Evolutionary conservation across 495 filamentous ascomycete genomes (phyloP).

Genomic region (Astrothelium macrocarpum): DNA sequence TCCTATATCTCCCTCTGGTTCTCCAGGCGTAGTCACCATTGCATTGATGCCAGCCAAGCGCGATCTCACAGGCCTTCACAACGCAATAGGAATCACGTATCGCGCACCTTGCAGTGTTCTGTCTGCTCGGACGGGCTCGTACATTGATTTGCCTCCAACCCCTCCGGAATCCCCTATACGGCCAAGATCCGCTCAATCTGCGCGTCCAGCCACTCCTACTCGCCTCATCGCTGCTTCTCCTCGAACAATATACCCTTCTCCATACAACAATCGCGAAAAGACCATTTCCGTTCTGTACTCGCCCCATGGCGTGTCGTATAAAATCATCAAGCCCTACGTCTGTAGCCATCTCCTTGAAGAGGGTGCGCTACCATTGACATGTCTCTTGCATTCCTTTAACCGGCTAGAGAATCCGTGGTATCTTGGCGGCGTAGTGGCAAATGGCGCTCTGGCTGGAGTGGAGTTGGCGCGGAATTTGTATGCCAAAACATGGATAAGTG

Average conservation of each 20-base stretch:
- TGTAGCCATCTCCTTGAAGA: conserved; percentile 45
- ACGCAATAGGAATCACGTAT: conserved; percentile 63
- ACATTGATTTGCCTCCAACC: conserved; percentile 23
- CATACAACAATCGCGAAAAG: conserved; percentile 27
- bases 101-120: conserved; percentile 40
- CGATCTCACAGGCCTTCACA: conserved; percentile 53
- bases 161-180: conserved; percentile 21
- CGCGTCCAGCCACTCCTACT: conserved; percentile 8
- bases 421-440: conserved; percentile 52
- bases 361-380: conserved; percentile 51
- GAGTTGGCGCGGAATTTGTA: conserved; percentile 46
- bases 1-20: conserved; percentile 34
- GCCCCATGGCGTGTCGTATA: conserved; percentile 48
- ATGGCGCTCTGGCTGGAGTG: conserved; percentile 47
- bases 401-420: conserved; percentile 52
- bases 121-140: conserved; percentile 20
- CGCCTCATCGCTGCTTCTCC: conserved; percentile 2
- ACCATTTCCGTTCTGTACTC: conserved; percentile 50
- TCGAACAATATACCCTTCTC: not conserved
- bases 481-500: conserved; percentile 51
- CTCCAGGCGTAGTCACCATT: conserved; percentile 54
- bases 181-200: not conserved
- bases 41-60: conserved; percentile 51
- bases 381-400: conserved; percentile 56
- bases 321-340: conserved; percentile 42